Conservation (phyloP, 2,329 filamentous ascomycete species). For the Zalaria obscura region DNA sequence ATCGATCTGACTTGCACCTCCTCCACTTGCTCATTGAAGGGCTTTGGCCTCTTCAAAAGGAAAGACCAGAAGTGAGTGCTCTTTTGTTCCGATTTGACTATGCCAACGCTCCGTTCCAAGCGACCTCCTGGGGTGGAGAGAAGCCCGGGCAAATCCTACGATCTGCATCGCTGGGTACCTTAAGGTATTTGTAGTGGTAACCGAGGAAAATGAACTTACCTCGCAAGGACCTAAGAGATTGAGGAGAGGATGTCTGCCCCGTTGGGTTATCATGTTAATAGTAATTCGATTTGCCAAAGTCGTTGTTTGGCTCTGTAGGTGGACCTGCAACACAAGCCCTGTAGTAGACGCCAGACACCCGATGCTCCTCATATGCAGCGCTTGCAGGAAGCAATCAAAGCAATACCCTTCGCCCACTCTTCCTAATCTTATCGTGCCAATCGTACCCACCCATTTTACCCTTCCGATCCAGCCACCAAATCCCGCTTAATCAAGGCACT, state of each 20-base stretch:
- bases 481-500: conserved; percentile 20
- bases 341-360: neutral
- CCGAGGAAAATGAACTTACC: neutral
- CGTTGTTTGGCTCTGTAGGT: neutral
- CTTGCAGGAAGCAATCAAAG: neutral
- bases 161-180: conserved; percentile 28
- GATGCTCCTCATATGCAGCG: neutral
- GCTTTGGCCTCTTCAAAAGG: conserved; percentile 2
- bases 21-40: conserved; percentile 14
- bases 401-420: neutral
- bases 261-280: conserved; percentile 2
- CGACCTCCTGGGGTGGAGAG: conserved; percentile 16
- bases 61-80: conserved; percentile 14
- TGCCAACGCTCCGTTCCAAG: conserved; percentile 35
- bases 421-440: neutral
- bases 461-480: neutral
- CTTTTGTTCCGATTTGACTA: conserved; percentile 21
- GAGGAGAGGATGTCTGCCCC: conserved; percentile 1
- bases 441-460: neutral
- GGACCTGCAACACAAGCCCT: neutral
- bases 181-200: neutral
- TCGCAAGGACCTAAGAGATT: neutral
- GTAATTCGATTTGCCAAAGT: neutral
- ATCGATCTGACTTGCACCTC: conserved; percentile 14
- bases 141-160: conserved; percentile 27